Evolutionary conservation across 116 monocot species (phyloP), one percentile per base, ranked within the genome.

Genomic region (Iris pallida): DNA sequence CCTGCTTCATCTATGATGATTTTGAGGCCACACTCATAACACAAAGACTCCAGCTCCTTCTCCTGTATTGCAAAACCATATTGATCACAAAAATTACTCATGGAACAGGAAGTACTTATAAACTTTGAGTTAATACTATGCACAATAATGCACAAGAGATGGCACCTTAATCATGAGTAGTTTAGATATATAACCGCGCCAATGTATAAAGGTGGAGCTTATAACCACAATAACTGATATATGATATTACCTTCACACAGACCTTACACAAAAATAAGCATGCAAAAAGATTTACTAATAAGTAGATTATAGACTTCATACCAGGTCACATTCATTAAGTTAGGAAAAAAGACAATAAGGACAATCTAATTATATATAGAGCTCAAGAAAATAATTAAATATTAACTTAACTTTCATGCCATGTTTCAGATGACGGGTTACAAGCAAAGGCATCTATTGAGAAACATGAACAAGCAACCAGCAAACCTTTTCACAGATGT

Each of bases 121-220:
- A n/a, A n/a, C n/a, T n/a, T n/a, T n/a, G n/a, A n/a, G n/a, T n/a
- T n/a, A n/a, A n/a, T n/a, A n/a, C n/a, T n/a, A n/a, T n/a, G n/a
- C n/a, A n/a, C n/a, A n/a, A n/a, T n/a, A n/a, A n/a, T n/a, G n/a
- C n/a, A n/a, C n/a, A n/a, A n/a, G n/a, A n/a, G n/a, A n/a, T n/a
- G n/a, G n/a, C n/a, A 66, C 66, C 66, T 89, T 71, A 61, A 93
- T 72, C 75, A 89, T 76, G 20, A 89, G 73, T 20, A 82, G 64
- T 61, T 76, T 52, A 42, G 82, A 80, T 57, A n/a, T n/a, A n/a
- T n/a, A 93, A 68, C 71, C 79, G 73, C 20, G 8, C 57, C 63
- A 93, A 55, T 15, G 89, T 89, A 63, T 86, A 84, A n/a, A 82
- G 84, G 53, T 93, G 79, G 41, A 86, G 86, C 72, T 89, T 89